These are phyloP conservation scores for Funneliformis mosseae DNA, from an alignment of 192 early-diverging fungal species.

Conservation along the genomic window DNA sequence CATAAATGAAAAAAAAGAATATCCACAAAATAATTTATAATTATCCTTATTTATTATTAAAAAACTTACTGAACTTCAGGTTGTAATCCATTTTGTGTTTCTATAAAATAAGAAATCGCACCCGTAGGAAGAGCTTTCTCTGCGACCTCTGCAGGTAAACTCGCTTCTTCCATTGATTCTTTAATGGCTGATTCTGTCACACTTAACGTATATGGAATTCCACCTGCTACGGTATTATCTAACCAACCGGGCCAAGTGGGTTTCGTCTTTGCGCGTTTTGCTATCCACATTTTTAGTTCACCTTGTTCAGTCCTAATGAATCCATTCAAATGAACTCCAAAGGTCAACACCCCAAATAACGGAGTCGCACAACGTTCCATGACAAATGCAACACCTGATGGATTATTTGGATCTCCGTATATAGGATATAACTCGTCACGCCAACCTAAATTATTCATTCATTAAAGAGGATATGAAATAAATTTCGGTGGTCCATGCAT, in stretches of 20 bases:
- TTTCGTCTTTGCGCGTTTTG: conserved; percentile 73
- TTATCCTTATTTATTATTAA: not conserved
- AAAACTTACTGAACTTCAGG: conserved; percentile 77
- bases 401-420: conserved; percentile 53
- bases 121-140: conserved; percentile 55
- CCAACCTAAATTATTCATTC: conserved; percentile 64
- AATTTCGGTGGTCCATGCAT: not conserved
- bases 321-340: conserved; percentile 91
- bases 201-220: conserved; percentile 65
- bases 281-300: conserved; percentile 84
- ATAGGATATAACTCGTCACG: conserved; percentile 84
- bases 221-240: conserved; percentile 80
- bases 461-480: not conserved
- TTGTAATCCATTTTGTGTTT: conserved; percentile 61
- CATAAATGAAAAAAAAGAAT: not conserved
- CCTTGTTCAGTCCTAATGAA: conserved; percentile 51
- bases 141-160: conserved; percentile 61
- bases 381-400: conserved; percentile 50
- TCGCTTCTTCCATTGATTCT: conserved; percentile 92
- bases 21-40: not conserved
- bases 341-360: conserved; percentile 82
- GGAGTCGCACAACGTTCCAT: conserved; percentile 82
- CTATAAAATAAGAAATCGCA: conserved; percentile 70
- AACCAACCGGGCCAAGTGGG: conserved; percentile 86
- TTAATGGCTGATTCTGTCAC: conserved; percentile 72